Evolutionary conservation across 2,329 filamentous ascomycete genomes (phyloP).

Genomic region (Lachnellula hyalina): DNA sequence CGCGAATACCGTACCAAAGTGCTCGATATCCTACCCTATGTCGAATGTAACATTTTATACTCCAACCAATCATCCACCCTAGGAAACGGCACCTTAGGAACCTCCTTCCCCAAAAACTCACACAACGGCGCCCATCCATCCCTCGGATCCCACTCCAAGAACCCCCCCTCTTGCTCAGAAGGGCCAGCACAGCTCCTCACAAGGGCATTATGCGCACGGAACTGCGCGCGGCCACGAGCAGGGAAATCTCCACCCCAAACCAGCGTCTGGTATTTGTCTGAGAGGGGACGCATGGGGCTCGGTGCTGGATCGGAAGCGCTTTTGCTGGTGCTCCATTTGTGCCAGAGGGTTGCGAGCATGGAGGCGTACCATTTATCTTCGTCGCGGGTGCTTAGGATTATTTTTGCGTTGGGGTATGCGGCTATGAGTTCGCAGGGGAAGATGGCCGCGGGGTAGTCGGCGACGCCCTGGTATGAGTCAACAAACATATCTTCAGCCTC

Average conservation of each 20-base stretch:
- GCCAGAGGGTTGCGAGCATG: slow-evolving; percentile 11
- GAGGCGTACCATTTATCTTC: slow-evolving; percentile 13
- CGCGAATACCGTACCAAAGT: too few species aligned
- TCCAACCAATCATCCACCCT: slow-evolving; percentile 30
- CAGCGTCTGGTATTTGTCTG: background rate
- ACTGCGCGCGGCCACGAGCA: slow-evolving; percentile 5
- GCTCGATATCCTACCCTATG: too few species aligned
- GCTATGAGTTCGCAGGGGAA: slow-evolving; percentile 28
- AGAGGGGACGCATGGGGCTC: background rate
- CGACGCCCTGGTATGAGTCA: slow-evolving; percentile 13
- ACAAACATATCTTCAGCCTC: too few species aligned
- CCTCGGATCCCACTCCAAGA: slow-evolving; percentile 14
- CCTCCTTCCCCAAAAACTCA: slow-evolving; percentile 13
- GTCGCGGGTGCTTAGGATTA: slow-evolving; percentile 17
- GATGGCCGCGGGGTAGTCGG: slow-evolving; percentile 30
- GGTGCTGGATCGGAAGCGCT: background rate
- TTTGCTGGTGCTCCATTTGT: background rate
- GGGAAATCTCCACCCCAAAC: slow-evolving; percentile 7
- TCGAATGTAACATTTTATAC: slow-evolving; percentile 45
- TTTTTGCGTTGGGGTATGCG: slow-evolving; percentile 18
- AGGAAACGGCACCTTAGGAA: slow-evolving; percentile 8
- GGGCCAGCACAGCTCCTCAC: background rate
- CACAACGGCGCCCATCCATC: slow-evolving; percentile 18
- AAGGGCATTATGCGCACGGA: slow-evolving; percentile 8
- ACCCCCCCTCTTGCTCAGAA: background rate